phyloP scores from a whole-genome alignment of 768 basidiomycete genomes.

The Kwoniella dejecticola region DNA sequence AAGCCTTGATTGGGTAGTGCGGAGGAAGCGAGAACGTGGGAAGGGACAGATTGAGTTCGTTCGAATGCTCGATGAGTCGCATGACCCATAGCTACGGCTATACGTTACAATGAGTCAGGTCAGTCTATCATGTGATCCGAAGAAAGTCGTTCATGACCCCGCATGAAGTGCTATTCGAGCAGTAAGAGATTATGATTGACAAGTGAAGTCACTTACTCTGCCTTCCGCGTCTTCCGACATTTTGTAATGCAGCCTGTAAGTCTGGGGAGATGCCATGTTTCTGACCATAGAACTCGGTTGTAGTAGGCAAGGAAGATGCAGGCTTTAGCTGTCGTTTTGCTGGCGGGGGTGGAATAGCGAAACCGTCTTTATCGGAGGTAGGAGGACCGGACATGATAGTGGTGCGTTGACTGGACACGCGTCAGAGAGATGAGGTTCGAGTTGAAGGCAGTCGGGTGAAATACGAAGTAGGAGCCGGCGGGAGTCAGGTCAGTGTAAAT shows the following conservation, averaged over 20 bases:
- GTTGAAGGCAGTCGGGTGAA: neutral
- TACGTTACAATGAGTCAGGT: neutral
- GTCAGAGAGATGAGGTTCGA: neutral
- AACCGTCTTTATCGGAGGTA: constrained; percentile 7
- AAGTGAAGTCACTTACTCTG: constrained; percentile 28
- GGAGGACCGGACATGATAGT: constrained; percentile 2
- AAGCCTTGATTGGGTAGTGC: constrained; percentile 15
- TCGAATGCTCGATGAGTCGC: constrained; percentile 25
- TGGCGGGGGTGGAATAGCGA: constrained; percentile 12
- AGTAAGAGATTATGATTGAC: neutral
- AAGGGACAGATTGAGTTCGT: constrained; percentile 34
- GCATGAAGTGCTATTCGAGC: neutral
- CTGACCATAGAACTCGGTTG: constrained; percentile 39
- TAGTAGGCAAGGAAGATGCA: constrained; percentile 25
- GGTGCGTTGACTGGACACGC: neutral
- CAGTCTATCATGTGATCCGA: neutral
- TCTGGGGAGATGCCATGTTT: constrained; percentile 39
- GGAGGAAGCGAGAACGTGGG: constrained; percentile 5
- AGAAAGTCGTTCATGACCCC: too few relatives aligned
- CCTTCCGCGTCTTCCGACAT: constrained; percentile 26
- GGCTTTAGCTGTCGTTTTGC: constrained; percentile 35
- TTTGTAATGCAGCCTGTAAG: constrained; percentile 31
- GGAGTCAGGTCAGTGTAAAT: too few relatives aligned
- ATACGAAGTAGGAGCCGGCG: too few relatives aligned
- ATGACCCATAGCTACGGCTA: constrained; percentile 18